Evolutionary conservation across 1,139 yeast genomes (phyloP), one percentile per base, ranked within the genome.

Genomic region (Groenewaldozyma sp.): DNA sequence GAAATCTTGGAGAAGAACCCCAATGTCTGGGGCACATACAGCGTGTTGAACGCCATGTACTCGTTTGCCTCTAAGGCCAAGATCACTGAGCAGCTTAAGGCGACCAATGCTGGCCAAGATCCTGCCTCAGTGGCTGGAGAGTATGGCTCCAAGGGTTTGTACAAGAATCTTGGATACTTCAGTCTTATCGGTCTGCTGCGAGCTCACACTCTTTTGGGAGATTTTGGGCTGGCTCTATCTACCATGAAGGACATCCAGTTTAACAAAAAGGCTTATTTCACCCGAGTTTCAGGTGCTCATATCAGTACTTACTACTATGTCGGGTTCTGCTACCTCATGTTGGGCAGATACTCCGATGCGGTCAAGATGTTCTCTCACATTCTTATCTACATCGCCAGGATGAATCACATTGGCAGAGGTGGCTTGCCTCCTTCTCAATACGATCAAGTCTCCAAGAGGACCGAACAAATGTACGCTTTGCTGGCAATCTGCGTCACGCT

Each of bases 391-490:
- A 65, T 70, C 43, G 58, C 71, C 24, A 63, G 74, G 52, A 65
- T 73, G 13, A 67, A 64, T 53, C 64, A 65, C 53, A 62, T 66
- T 53, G 63, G 62, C 49, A 60, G 59, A 43, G 17, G 18, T 5
- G 22, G 22, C 13, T 11, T 21, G 11, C 13, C 10, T 18, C 58
- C 68, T 13, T 69, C 69, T 3, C 72, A 68, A 49, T 70, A 63
- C 46, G 73, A 70, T 49, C 56, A 62, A 31, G 67, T 68, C 38
- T 64, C 68, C 44, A 70, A 69, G 53, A 65, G 67, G 49, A 59
- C 69, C n/a, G 74, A 68, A 43, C 74, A 70, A 53, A 69, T 68
- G 72, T 68, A 67, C 48, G 73, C 74, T 6, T 58, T 70, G 35
- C 54, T 70, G 42, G 70, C 73, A 24, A 62, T 70, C 35, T 62